Evolutionary conservation across 2,329 filamentous ascomycete species (phyloP), one percentile per base, ranked within the genome.

Genomic region (Colletotrichum sp.): DNA sequence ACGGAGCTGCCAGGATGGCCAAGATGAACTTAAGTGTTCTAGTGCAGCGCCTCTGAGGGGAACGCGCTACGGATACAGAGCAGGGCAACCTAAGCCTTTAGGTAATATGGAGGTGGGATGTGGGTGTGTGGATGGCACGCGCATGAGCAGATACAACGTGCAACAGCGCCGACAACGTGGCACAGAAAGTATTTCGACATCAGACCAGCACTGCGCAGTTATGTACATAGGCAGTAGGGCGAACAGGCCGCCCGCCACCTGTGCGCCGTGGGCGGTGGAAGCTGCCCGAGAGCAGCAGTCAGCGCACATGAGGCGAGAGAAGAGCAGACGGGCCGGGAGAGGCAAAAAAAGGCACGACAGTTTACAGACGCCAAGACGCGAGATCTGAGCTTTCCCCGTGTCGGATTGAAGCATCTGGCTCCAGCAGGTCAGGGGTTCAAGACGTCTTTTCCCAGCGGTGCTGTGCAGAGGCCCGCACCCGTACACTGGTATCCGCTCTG

Each of bases 301-400:
- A 44, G 39, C 39, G 39, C 39, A 44, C 39, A 44, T 44, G 39
- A n/a, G 39, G 34, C 39, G 26, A 60, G 24, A 28, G 26, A 16
- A 26, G n/a, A 36, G 21, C 30, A 55, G 52, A 44, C 32, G 13
- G 18, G 9, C 30, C 26, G 18, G 49, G 7, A 59, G n/a, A 64
- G 13, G 39, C 13, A 24, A 30, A 30, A 10, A 64, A 30, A 24
- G 26, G 32, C 44, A 59, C 30, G 36, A 39, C 26, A 62, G 15
- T 15, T 21, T 30, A 18, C 26, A 67, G 24, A 69, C 63, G 68
- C 70, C 74, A 74, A 76, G 70, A 68, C 44, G 21, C 64, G n/a
- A 69, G 57, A 76, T 76, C 65, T 73, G 73, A 72, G 62, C 63
- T 68, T 67, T 63, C 16, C 62, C 69, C 57, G 68, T 72, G 55